Percentiles rank a stretch among this genome's conserved stretches.
Evolutionary conservation across 2,329 filamentous ascomycete genomes (phyloP).

Genomic region (Fusarium sp.): DNA sequence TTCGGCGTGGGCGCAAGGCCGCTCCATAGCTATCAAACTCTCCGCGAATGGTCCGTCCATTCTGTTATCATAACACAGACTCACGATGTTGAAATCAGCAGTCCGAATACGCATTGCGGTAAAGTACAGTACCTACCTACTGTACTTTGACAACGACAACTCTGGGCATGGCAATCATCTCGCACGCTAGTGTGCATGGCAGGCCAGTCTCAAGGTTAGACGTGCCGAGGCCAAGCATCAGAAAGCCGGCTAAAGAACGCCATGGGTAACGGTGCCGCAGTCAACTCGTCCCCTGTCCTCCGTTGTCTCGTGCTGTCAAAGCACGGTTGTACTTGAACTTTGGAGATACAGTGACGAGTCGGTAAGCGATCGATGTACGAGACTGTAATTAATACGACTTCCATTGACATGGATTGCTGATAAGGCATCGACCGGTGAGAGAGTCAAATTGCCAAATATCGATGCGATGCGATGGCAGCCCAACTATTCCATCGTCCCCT

Average conservation of each 20-base stretch:
- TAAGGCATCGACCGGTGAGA: constrained; percentile 41
- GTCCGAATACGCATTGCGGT: constrained; percentile 34
- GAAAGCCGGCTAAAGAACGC: constrained; percentile 36
- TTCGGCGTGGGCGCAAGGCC: constrained; percentile 40
- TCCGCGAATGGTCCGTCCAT: constrained; percentile 10
- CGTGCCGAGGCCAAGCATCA: constrained; percentile 44
- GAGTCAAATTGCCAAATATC: constrained; percentile 13
- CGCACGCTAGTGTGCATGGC: constrained; percentile 31
- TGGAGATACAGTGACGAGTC: constrained; percentile 11
- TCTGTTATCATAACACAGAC: constrained; percentile 20
- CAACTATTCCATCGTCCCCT: constrained; percentile 28
- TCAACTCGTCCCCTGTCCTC: constrained; percentile 22
- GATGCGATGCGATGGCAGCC: constrained; percentile 20
- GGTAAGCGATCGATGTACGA: constrained; percentile 14
- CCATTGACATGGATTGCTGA: constrained; percentile 15
- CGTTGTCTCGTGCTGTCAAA: constrained; percentile 26
- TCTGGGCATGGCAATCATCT: constrained; percentile 6
- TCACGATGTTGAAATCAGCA: constrained; percentile 3
- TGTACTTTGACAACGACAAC: constrained; percentile 12
- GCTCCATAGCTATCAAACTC: constrained; percentile 23
- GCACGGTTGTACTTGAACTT: constrained; percentile 2
- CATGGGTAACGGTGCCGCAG: constrained; percentile 41
- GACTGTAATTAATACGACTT: constrained; percentile 8
- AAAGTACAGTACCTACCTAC: neutral
- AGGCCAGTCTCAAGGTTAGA: constrained; percentile 37